Percentiles rank a stretch among this genome's conserved stretches.
Conservation (phyloP, 2,329 filamentous ascomycete genomes). For the Cladorrhinum sp. region DNA sequence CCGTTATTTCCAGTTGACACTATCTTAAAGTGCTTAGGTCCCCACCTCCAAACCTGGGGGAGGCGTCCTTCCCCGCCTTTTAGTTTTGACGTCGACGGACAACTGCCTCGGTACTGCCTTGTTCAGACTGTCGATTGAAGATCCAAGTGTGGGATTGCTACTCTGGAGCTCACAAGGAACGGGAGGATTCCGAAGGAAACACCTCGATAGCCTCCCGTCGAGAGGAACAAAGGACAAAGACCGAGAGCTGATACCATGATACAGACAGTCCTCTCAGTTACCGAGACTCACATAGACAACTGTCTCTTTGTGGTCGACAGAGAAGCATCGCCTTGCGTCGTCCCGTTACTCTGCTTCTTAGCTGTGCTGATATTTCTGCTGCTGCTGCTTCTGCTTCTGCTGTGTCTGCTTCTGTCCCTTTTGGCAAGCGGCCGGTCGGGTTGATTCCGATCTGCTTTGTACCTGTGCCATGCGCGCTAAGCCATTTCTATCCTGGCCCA, state of each 20-base stretch:
- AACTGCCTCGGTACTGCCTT: slow-evolving; percentile 14
- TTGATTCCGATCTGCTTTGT: slow-evolving; percentile 7
- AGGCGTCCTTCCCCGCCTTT: slow-evolving; percentile 15
- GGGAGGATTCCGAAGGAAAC: background rate
- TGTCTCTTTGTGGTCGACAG: background rate
- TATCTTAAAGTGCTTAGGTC: background rate
- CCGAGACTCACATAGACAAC: background rate
- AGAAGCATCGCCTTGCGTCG: background rate
- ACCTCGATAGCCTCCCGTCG: background rate
- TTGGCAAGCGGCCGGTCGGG: slow-evolving; percentile 1
- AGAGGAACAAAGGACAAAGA: background rate
- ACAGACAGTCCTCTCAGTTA: background rate
- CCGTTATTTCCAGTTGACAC: background rate
- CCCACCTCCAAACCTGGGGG: background rate
- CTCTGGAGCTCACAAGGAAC: background rate
- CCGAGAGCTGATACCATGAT: too few relatives aligned
- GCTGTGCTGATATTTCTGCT: background rate
- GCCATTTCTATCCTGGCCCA: background rate
- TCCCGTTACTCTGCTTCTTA: background rate
- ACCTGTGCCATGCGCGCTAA: background rate
- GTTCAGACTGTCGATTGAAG: background rate
- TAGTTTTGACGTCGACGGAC: slow-evolving; percentile 3
- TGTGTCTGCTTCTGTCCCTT: too few relatives aligned
- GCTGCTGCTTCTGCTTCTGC: background rate
- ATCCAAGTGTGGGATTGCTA: background rate